A percentile compares a stretch with the other conserved stretches of the same genome.
Conservation (phyloP, 2,329 filamentous ascomycete genomes). For the Stagonosporopsis cucurbitacearum region DNA sequence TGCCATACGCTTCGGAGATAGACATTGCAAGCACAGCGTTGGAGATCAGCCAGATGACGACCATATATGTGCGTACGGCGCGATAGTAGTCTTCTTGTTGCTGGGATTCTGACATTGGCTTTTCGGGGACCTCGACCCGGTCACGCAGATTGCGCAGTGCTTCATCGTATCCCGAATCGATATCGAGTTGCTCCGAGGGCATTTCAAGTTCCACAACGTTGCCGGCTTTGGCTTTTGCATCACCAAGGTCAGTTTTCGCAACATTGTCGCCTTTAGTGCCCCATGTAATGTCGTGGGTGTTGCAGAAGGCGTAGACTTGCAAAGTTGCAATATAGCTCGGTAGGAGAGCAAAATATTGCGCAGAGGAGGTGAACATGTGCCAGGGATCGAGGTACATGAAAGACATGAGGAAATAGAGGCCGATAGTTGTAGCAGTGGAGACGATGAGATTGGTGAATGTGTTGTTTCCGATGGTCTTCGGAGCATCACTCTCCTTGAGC, state of each 20-base stretch:
- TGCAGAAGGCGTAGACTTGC: slow-evolving; percentile 98
- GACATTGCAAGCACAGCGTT: slow-evolving; percentile 95
- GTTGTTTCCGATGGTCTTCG: slow-evolving; percentile 75
- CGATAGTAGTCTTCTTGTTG: slow-evolving; percentile 99
- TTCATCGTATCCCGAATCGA: slow-evolving; percentile 96
- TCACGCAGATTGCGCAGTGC: slow-evolving; percentile 95
- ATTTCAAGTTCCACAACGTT: slow-evolving; percentile 93
- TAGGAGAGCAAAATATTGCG: slow-evolving; percentile 90
- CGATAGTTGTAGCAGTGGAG: slow-evolving; percentile 84
- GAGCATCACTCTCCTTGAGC: slow-evolving; percentile 61
- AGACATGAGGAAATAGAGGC: slow-evolving; percentile 94
- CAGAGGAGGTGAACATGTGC: slow-evolving; percentile 96
- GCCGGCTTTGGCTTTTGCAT: slow-evolving; percentile 75
- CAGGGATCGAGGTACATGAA: slow-evolving; percentile 97
- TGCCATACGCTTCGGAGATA: slow-evolving; percentile 82
- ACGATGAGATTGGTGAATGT: slow-evolving; percentile 95
- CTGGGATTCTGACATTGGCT: slow-evolving; percentile 73
- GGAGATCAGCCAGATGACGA: slow-evolving; percentile 89
- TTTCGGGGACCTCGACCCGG: slow-evolving; percentile 77
- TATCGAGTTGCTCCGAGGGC: slow-evolving; percentile 96
- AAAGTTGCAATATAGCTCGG: slow-evolving; percentile 96
- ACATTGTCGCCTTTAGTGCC: slow-evolving; percentile 98
- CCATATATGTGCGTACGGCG: slow-evolving; percentile 96
- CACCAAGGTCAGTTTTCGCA: slow-evolving; percentile 88
- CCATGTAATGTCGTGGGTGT: slow-evolving; percentile 98